Base-by-base conservation (phyloP, 2,329 filamentous ascomycete species). In the Xylaria hypoxylon region DNA sequence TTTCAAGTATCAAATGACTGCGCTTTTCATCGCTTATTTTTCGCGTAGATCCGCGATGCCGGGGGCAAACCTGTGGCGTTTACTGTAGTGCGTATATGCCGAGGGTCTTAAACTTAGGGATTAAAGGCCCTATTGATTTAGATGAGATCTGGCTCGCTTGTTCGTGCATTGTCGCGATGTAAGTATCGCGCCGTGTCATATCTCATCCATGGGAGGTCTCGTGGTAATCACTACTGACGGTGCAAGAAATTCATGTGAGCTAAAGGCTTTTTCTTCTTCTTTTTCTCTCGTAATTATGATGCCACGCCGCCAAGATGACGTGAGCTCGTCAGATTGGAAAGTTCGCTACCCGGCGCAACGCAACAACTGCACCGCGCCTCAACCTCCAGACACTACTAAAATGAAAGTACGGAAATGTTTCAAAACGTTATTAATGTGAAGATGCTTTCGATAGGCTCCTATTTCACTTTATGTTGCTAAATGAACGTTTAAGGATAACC, bases 1-100 rank as follows among this genome's bases (percentile, higher is more conserved):
- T 2, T 2, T 13, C 28, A 22, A n/a, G 7, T 51, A 11, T 15
- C 13, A 24, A 13, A 5, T 24, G 31, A 38, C 19, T 15, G 13
- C n/a, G 31, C 8, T 42, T 55, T 35, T 35, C 52, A 55, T 42
- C 52, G 52, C 52, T 55, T 55, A 42, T 26, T 55, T 42, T 53
- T 55, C 51, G 52, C 52, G 15, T 53, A 38, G 19, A 2, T 53
- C 10, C 48, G n/a, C 2, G n/a, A 11, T n/a, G 10, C 48, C 8
- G 2, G 19, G 19, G 13, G 31, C 10, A 52, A 22, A 35, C n/a
- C n/a, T 38, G 19, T 38, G 35, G 35, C 35, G 35, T 38, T 38
- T n/a, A 33, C 11, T 38, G 5, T 38, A 17, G 51, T n/a, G 17
- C 11, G 24, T 40, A 35, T 38, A 17, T 53, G 50, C 33, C 19